Evolutionary conservation across 177 flowering plant genomes (phyloP), one percentile per base, ranked within the genome.

Genomic region (Tripterygium wilfordii): DNA sequence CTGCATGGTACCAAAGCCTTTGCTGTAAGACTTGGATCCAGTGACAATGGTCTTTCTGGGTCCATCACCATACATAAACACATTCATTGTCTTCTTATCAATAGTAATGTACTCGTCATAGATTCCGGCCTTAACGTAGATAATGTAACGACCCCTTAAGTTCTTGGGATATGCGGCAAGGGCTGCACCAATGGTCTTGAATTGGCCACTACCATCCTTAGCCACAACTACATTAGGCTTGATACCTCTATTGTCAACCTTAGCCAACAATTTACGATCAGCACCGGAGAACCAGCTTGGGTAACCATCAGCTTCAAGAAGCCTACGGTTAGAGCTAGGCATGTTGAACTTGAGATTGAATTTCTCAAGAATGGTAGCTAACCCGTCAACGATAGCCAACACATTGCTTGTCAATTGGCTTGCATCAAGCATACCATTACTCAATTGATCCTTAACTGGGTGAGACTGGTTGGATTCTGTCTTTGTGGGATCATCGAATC

Each of bases 51-150:
- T 72, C 62, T 31, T 69, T 47, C 61, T 71, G 0, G 81, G 73
- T 0, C 88, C 91, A 44, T 83, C 91, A 19, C 91, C 91, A 44
- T 70, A 72, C 71, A 83, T 74, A 65, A 61, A 67, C 12, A 83
- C 55, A 28, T 81, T 71, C 7, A 20, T 36, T 44, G 9, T 31
- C 0, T 61, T 29, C 52, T 67, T 62, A 1, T 54, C 45, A 9
- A 81, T 57, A 0, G 37, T 42, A 10, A 78, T 54, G 15, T 63
- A 20, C 61, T 83, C 91, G 3, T 62, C 9, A 35, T 83, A 83
- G 35, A 71, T 22, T 1, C 85, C 85, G 1, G 79, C 76, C 63
- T 82, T 82, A 5, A 82, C 81, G 31, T 82, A 71, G 40, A 83
- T 71, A 2, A 71, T 59, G 18, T 56, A 74, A 22, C 74, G 40